Conservation (phyloP, 306 rosid genomes). For the Acacia crassicarpa region DNA sequence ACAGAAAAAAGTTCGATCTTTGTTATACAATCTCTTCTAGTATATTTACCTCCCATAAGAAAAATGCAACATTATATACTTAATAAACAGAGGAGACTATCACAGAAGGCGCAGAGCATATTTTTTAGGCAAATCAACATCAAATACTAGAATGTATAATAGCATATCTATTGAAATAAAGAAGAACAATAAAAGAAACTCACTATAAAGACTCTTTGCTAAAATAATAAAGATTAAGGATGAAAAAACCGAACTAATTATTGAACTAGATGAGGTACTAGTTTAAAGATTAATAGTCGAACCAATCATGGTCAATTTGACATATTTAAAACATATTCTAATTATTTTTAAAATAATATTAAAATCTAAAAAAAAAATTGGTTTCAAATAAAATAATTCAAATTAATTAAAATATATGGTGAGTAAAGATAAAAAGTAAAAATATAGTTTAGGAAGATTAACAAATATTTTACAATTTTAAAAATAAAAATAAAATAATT, state of each 20-base stretch:
- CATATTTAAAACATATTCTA: background rate
- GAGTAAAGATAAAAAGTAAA: background rate
- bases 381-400: background rate
- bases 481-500: background rate
- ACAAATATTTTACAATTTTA: background rate
- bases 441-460: background rate
- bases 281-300: background rate
- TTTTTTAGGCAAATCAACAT: slow-evolving; percentile 10
- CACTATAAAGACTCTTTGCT: background rate
- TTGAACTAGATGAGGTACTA: background rate
- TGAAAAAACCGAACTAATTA: background rate
- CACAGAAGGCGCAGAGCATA: background rate
- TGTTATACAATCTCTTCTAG: slow-evolving; percentile 8
- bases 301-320: background rate
- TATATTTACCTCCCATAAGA: background rate
- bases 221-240: background rate
- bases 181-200: background rate
- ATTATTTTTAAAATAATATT: too few relatives aligned
- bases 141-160: background rate
- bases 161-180: background rate
- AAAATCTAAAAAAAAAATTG: background rate
- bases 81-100: background rate
- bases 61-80: background rate
- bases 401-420: background rate
- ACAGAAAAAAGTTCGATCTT: background rate